These are phyloP conservation scores for Sorghum bicolor DNA, from an alignment of 176 grass and related monocot species.

Conservation along the genomic window DNA sequence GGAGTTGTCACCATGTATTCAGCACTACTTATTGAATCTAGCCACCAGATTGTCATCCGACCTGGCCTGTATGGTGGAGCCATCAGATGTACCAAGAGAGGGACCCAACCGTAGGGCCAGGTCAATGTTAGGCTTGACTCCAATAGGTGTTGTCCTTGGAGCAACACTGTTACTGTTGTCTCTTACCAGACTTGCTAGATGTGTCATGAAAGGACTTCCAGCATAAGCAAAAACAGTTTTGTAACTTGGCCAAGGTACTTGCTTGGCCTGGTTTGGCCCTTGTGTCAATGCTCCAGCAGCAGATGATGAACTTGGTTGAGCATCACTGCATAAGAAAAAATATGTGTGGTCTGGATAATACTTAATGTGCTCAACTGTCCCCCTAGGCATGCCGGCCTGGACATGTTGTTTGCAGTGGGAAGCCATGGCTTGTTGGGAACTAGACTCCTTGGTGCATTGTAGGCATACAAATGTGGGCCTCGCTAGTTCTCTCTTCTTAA, in stretches of 20 bases:
- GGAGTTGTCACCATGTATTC: neutral
- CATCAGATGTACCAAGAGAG: neutral
- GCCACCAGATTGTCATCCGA: neutral
- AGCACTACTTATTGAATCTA: neutral
- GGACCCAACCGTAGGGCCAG: neutral
- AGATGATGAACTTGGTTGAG: neutral
- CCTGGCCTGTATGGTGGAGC: neutral
- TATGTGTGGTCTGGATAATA: conserved; percentile 7
- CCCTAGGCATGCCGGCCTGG: neutral
- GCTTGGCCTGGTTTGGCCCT: neutral
- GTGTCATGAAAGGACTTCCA: neutral
- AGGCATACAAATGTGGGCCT: neutral
- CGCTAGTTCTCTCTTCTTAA: neutral
- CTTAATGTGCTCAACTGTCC: conserved; percentile 13
- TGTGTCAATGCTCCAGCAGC: neutral
- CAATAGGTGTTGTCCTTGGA: neutral
- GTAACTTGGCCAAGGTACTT: neutral
- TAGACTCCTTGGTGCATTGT: neutral
- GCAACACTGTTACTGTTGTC: neutral
- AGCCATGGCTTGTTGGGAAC: conserved; percentile 7
- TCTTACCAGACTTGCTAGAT: neutral
- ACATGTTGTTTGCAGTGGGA: neutral
- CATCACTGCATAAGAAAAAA: neutral
- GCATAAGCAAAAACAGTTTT: neutral
- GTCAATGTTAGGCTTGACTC: neutral